Base-by-base conservation (phyloP, 1,284 basidiomycete genomes). In the Cryptococcus floricola region DNA sequence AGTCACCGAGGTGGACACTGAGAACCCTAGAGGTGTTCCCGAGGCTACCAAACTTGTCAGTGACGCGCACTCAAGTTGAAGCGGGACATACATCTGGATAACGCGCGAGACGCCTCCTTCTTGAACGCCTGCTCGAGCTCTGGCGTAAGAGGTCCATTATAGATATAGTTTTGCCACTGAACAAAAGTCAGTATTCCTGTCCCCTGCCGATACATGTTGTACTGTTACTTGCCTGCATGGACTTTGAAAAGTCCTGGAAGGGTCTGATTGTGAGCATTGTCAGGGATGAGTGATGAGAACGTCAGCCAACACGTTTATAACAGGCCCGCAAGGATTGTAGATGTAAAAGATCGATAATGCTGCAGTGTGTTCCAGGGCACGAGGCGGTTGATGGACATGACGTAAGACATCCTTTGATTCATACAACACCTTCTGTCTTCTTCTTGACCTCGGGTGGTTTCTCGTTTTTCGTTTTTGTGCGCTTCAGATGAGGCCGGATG, bases 101-200 rank as follows among this genome's bases (percentile, higher is more conserved):
- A 50, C 5, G 58, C 58, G 28, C 39, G 8, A 9, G 53, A 38
- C 2, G 58, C 58, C 53, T 59, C 53, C 41, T 28, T 27, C 13
- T 48, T 39, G 19, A 59, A 50, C 12, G 45, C 42, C 18, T 49
- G 38, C 38, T 59, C 54, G n/a, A 56, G 39, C 28, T 53, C 50
- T 28, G 50, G 58, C 10, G 50, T 56, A 14, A 56, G 39, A 25
- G 58, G 51, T 10, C 38, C 54, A n/a, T 49, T 46, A 9, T 50
- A 50, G 3, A 34, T 48, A 37, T 56, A 59, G 12, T 31, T 59
- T 56, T 51, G 58, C 58, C 58, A 59, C 58, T 59, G 23, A 18
- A 5, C 2, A 25, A 4, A 3, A 4, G 18, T 12, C 19, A 46
- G 45, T 28, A 10, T 27, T 9, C 44, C 44, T 46, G 4, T 23